Percentiles rank a stretch among this genome's conserved stretches.
Conservation (phyloP, 148 eudicot genomes). For the Rhododendron vialii region DNA sequence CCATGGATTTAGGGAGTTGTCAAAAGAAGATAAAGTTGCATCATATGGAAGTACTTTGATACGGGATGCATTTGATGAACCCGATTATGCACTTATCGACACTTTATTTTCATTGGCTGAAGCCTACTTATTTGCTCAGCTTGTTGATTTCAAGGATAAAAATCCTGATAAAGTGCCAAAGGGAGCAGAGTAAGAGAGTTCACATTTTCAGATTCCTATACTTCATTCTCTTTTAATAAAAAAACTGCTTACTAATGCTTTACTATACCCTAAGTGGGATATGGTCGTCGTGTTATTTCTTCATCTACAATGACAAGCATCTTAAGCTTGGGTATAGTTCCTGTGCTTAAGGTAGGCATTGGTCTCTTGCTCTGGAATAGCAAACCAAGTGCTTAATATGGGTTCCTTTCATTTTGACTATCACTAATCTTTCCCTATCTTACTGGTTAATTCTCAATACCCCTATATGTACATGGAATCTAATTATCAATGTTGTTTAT, state of each 20-base stretch:
- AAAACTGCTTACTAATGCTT: neutral
- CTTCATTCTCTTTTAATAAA: neutral
- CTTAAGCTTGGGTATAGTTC: neutral
- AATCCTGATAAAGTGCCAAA: conserved; percentile 72
- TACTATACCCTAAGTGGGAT: neutral
- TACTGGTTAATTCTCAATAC: neutral
- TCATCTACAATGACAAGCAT: neutral
- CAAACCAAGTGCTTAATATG: neutral
- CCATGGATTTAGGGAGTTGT: conserved; percentile 82
- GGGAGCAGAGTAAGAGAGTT: conserved; percentile 64
- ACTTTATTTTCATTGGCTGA: conserved; percentile 95
- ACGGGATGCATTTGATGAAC: conserved; percentile 93
- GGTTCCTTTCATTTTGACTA: neutral
- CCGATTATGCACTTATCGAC: conserved; percentile 94
- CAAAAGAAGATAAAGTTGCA: conserved; percentile 76
- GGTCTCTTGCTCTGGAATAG: neutral
- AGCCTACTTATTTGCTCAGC: conserved; percentile 96
- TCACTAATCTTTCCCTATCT: neutral
- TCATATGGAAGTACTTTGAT: conserved; percentile 75
- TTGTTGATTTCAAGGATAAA: conserved; percentile 88
- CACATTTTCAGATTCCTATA: neutral
- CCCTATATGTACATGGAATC: neutral
- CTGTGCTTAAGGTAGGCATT: neutral
- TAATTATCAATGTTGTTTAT: neutral
- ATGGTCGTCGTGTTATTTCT: neutral